phyloP scores from a whole-genome alignment of 2,329 filamentous ascomycete genomes.

The Gyromitra esculenta region DNA sequence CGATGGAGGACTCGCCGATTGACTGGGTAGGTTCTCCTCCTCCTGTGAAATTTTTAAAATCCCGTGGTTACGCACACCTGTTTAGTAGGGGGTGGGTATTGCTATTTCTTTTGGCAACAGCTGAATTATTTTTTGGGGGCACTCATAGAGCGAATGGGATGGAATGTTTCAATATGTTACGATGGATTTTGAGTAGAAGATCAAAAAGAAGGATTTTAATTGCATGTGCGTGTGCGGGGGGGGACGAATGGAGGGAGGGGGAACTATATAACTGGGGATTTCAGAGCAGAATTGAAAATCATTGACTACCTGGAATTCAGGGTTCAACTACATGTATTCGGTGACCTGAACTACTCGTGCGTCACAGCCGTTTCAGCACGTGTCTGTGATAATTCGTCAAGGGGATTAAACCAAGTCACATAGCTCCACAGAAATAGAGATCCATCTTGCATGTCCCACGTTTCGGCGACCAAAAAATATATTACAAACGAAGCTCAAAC shows the following conservation, averaged over 20 bases:
- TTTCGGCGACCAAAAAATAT: slow-evolving; percentile 28
- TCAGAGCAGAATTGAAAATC: slow-evolving; percentile 8
- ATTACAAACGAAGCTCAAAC: slow-evolving; percentile 1
- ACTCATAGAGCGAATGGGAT: slow-evolving; percentile 43
- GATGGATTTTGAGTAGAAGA: slow-evolving; percentile 44
- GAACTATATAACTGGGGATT: slow-evolving; percentile 9
- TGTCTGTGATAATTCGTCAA: slow-evolving; percentile 7
- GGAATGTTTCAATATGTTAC: slow-evolving; percentile 43
- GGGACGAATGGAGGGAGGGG: background rate
- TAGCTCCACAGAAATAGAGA: background rate
- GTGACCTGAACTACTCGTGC: slow-evolving; percentile 1
- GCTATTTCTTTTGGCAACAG: background rate
- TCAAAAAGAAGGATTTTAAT: background rate
- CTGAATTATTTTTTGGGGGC: slow-evolving; percentile 1
- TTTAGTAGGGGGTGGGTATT: background rate
- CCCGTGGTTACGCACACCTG: background rate
- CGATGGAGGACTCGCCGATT: slow-evolving; percentile 43
- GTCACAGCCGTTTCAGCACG: background rate
- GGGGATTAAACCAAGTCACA: background rate
- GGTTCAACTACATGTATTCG: background rate
- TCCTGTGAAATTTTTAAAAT: background rate
- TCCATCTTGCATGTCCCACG: background rate
- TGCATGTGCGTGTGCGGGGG: background rate
- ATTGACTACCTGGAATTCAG: slow-evolving; percentile 29
- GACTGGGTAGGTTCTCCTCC: slow-evolving; percentile 44